These are phyloP conservation scores for Cercospora sp. DNA, from an alignment of 2,329 filamentous ascomycete genomes.

Conservation along the genomic window DNA sequence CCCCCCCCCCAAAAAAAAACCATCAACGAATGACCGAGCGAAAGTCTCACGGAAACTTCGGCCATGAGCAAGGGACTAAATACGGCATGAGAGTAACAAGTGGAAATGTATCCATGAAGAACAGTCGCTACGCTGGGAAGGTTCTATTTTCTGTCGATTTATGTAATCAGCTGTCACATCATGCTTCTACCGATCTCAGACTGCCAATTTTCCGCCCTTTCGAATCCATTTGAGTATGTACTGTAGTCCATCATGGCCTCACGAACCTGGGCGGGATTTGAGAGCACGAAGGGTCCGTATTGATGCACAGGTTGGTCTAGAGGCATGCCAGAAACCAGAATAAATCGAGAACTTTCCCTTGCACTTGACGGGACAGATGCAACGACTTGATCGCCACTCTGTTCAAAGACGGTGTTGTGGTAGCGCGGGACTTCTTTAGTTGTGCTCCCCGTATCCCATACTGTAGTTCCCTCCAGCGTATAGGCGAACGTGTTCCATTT, in stretches of 20 bases:
- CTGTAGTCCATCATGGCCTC: slow-evolving; percentile 77
- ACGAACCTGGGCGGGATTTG: slow-evolving; percentile 68
- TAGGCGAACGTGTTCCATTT: slow-evolving; percentile 93
- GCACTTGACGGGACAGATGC: slow-evolving; percentile 68
- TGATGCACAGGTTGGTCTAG: slow-evolving; percentile 85
- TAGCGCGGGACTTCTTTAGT: slow-evolving; percentile 63
- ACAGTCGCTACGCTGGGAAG: not conserved
- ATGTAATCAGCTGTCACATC: slow-evolving; percentile 37
- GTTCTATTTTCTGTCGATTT: not conserved
- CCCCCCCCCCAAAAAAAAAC: no score
- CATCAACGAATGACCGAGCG: not conserved
- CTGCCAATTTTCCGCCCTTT: slow-evolving; percentile 74
- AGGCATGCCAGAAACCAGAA: slow-evolving; percentile 76
- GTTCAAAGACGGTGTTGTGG: slow-evolving; percentile 87
- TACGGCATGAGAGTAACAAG: not conserved
- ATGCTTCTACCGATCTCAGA: slow-evolving; percentile 85
- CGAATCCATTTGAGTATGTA: slow-evolving; percentile 72
- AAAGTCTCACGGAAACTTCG: not conserved
- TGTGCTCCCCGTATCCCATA: slow-evolving; percentile 58
- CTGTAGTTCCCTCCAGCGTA: slow-evolving; percentile 70
- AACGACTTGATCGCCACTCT: slow-evolving; percentile 72
- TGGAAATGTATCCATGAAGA: not conserved
- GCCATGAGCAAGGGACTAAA: not conserved
- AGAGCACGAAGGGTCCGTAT: slow-evolving; percentile 84
- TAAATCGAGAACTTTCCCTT: slow-evolving; percentile 58